A percentile compares a stretch with the other conserved stretches of the same genome.
These are phyloP conservation scores for Massarina eburnea DNA, from an alignment of 2,329 filamentous ascomycete species.

Conservation along the genomic window DNA sequence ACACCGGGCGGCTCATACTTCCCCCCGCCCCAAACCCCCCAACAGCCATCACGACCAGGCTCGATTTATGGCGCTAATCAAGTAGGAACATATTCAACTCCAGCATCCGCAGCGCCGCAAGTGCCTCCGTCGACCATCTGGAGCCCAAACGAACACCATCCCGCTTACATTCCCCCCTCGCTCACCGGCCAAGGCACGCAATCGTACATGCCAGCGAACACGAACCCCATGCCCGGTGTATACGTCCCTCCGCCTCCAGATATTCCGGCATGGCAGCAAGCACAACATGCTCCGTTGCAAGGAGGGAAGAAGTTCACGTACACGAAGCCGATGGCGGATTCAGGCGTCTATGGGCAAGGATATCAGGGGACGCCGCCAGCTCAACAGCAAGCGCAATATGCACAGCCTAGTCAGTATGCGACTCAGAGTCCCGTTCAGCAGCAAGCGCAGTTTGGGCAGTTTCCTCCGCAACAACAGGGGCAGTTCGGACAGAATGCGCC, in stretches of 20 bases:
- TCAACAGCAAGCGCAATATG: conserved; percentile 14
- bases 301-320: conserved; percentile 36
- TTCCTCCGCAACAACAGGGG: conserved; percentile 12
- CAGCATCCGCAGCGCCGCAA: conserved; percentile 22
- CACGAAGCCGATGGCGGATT: conserved; percentile 30
- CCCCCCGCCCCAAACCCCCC: conserved; percentile 21
- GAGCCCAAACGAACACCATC: conserved; percentile 37
- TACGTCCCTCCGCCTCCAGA: conserved; percentile 41
- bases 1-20: conserved; percentile 38
- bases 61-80: conserved; percentile 34
- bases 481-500: conserved; percentile 14
- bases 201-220: conserved; percentile 36
- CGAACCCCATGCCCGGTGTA: conserved; percentile 38
- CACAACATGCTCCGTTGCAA: conserved; percentile 38
- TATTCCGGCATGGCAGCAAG: conserved; percentile 40
- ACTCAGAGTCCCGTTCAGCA: conserved; percentile 13
- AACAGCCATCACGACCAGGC: conserved; percentile 20
- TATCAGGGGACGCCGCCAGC: conserved; percentile 21
- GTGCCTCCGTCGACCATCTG: conserved; percentile 18
- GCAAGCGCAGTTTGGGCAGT: conserved; percentile 14
- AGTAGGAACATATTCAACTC: conserved; percentile 15
- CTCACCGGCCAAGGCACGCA: conserved; percentile 36
- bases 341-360: conserved; percentile 28
- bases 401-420: conserved; percentile 16
- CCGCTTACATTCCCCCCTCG: conserved; percentile 37